Conservation (phyloP, 108 stramenopile genomes). For the Nitzschia sp. region DNA sequence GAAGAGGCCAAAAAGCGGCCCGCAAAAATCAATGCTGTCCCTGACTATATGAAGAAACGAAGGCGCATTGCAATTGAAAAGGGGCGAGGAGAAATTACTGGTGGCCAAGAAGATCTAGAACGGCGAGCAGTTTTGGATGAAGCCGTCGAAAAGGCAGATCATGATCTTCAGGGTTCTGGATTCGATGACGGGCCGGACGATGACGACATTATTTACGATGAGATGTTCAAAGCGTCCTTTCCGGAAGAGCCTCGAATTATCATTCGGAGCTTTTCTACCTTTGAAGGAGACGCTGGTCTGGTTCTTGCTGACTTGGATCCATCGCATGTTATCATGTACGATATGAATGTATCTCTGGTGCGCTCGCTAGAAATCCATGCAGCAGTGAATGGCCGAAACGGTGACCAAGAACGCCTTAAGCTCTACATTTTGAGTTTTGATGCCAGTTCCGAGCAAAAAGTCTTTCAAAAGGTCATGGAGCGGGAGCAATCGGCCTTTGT, state of each 20-base stretch:
- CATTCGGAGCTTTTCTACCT: slow-evolving; percentile 58
- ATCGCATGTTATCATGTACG: slow-evolving; percentile 85
- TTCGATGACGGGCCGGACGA: slow-evolving; percentile 15
- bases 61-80: slow-evolving; percentile 69
- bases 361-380: slow-evolving; percentile 88
- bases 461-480: slow-evolving; percentile 85
- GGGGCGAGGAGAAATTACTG: slow-evolving; percentile 44
- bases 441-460: slow-evolving; percentile 94
- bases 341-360: slow-evolving; percentile 86
- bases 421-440: slow-evolving; percentile 93
- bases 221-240: slow-evolving; percentile 30
- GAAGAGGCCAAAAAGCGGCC: slow-evolving; percentile 7
- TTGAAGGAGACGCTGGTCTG: slow-evolving; percentile 64
- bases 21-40: slow-evolving; percentile 44
- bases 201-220: slow-evolving; percentile 26
- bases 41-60: slow-evolving; percentile 64
- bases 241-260: slow-evolving; percentile 55
- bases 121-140: slow-evolving; percentile 76
- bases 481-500: slow-evolving; percentile 94
- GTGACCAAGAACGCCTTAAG: slow-evolving; percentile 42
- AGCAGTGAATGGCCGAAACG: slow-evolving; percentile 24
- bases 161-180: slow-evolving; percentile 25
- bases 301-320: slow-evolving; percentile 86
- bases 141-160: slow-evolving; percentile 69
- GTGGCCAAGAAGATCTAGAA: slow-evolving; percentile 58